Base-by-base conservation (phyloP, 2,329 filamentous ascomycete genomes). In the Geosmithia morbida region DNA sequence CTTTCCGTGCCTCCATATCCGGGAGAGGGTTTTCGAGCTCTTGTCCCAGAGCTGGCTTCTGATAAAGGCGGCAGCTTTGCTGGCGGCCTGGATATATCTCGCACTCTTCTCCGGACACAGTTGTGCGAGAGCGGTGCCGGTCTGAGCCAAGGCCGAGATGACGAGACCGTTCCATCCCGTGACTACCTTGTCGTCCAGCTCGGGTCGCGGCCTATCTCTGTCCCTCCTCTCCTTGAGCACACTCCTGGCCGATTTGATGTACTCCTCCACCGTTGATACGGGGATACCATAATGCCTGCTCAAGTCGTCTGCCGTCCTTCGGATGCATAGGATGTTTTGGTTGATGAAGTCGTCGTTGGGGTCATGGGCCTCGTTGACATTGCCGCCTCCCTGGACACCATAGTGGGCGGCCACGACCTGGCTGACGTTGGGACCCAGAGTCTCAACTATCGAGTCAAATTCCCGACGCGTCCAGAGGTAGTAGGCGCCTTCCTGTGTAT, bases 381-480 rank as follows among this genome's bases (percentile, higher is more conserved):
- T 97, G 43, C 92, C 92, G 54, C 94, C 81, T 41, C 85, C 74
- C 30, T 77, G 75, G 14, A 96, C 83, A 50, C 86, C 85, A 79
- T 87, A 97, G 62, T 95, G 87, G 4, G 79, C 79, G 1, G 87
- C 86, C 29, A 86, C 81, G 16, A 95, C 77, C 2, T 81, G 77
- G 19, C 81, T 81, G 49, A 85, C 79, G 41, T 81, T 72, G 44
- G 66, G 64, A 45, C 71, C 63, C 6, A 57, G 56, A 2, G 59
- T 57, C 33, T 62, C 59, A 2, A 96, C 72, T 2, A 94, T 77
- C 11, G 79, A 75, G 50, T 88, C 81, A 50, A 97, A 83, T 59
- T 97, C 89, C 46, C 87, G 84, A 46, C 83, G 69, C 1, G 89
- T 94, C 90, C 90, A 98, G 2, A 96, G 77, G 56, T 97, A 96